Percentiles rank a stretch among this genome's conserved stretches.
Conservation (phyloP, 805 yeast genomes). For the Nakazawaea siamensis region DNA sequence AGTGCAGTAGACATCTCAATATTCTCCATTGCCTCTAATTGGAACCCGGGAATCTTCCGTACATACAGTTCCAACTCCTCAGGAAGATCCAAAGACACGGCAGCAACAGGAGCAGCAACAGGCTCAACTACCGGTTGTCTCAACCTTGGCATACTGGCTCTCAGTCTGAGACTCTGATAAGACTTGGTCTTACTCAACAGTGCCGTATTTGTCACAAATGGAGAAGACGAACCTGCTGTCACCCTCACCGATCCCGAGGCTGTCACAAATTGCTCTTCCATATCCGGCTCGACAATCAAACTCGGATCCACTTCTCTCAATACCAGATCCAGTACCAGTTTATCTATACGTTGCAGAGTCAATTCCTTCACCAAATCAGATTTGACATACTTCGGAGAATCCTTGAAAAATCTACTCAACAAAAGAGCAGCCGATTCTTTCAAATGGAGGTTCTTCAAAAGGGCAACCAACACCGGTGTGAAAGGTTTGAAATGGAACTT, state of each 20-base stretch:
- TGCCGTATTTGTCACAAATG: background rate
- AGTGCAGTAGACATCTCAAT: constrained; percentile 21
- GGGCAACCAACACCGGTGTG: constrained; percentile 16
- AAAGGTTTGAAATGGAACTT: constrained; percentile 25
- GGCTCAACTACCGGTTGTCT: no score
- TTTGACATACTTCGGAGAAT: constrained; percentile 28
- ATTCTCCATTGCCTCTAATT: constrained; percentile 29
- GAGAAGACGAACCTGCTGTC: constrained; percentile 11
- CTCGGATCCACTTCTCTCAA: constrained; percentile 23
- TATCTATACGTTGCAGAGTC: constrained; percentile 23
- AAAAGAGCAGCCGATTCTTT: constrained; percentile 16
- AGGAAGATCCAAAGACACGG: background rate
- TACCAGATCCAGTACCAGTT: constrained; percentile 16
- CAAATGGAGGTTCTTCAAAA: background rate
- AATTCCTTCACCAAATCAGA: constrained; percentile 36
- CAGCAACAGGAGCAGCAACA: background rate
- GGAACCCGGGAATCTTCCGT: constrained; percentile 23
- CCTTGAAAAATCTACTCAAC: constrained; percentile 29
- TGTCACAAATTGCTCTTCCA: background rate
- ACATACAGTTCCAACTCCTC: constrained; percentile 12
- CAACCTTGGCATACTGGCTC: constrained; percentile 5
- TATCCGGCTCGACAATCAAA: constrained; percentile 10
- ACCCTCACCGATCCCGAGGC: constrained; percentile 20
- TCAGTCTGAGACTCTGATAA: constrained; percentile 6
- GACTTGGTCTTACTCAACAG: constrained; percentile 11